These are phyloP conservation scores for Ogataea kodamae DNA, from an alignment of 805 yeast species.

Conservation along the genomic window DNA sequence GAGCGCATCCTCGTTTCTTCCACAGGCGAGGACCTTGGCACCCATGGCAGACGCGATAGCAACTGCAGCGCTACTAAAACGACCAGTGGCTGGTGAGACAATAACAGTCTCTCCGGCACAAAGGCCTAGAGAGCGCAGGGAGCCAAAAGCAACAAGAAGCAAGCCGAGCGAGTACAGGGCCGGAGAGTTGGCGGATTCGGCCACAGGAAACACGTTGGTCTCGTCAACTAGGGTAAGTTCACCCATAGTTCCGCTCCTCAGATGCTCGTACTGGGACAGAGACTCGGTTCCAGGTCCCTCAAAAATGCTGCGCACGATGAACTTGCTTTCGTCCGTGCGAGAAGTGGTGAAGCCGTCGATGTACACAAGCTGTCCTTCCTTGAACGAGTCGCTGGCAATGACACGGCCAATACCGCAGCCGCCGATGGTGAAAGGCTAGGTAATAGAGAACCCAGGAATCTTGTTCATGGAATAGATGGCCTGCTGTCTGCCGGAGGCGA, in stretches of 20 bases:
- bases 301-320: slow-evolving; percentile 3
- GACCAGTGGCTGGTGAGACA: slow-evolving; percentile 11
- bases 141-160: slow-evolving; percentile 7
- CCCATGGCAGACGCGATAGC: slow-evolving; percentile 14
- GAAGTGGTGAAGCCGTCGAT: slow-evolving; percentile 3
- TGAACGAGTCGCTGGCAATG: slow-evolving; percentile 1
- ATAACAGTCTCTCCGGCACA: slow-evolving; percentile 9
- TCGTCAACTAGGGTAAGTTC: slow-evolving; percentile 6
- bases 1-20: slow-evolving; percentile 6
- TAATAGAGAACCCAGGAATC: slow-evolving; percentile 7
- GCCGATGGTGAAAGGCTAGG: slow-evolving; percentile 9
- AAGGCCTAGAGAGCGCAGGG: slow-evolving; percentile 3
- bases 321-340: slow-evolving; percentile 1
- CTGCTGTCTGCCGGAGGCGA: background rate
- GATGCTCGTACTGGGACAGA: slow-evolving; percentile 2
- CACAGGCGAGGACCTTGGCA: slow-evolving; percentile 9
- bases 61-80: slow-evolving; percentile 12
- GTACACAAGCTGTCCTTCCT: slow-evolving; percentile 7
- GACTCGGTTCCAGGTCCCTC: slow-evolving; percentile 5
- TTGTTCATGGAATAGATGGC: background rate
- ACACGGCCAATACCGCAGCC: slow-evolving; percentile 8
- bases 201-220: slow-evolving; percentile 3
- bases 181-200: slow-evolving; percentile 1
- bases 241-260: slow-evolving; percentile 5
- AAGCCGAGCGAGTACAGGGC: background rate